Conservation (phyloP, 306 rosid genomes). For the Cucumis melo region DNA sequence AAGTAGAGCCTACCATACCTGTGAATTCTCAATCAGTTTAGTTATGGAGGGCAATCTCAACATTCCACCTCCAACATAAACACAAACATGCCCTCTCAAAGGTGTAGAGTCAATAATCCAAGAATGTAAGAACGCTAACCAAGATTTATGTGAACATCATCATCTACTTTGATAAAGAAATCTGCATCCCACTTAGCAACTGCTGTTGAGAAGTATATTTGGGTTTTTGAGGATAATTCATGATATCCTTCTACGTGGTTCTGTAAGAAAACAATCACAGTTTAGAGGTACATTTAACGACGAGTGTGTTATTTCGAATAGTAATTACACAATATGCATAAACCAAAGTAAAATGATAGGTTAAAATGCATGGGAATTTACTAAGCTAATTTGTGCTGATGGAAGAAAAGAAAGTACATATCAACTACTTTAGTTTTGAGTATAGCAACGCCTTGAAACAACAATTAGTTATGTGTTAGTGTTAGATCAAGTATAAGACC, state of each 20-base stretch:
- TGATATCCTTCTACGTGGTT: conserved; percentile 50
- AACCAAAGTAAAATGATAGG: neutral
- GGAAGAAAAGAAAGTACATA: neutral
- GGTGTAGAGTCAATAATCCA: neutral
- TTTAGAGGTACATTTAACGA: neutral
- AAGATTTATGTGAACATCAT: conserved; percentile 49
- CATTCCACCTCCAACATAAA: neutral
- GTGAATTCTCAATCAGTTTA: neutral
- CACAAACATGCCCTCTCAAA: neutral
- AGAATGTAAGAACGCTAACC: conserved; percentile 19
- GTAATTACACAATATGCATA: neutral
- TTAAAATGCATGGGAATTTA: neutral
- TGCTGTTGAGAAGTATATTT: conserved; percentile 35
- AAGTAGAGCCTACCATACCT: conserved; percentile 54
- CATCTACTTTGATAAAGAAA: conserved; percentile 51
- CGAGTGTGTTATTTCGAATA: neutral
- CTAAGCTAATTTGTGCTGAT: neutral
- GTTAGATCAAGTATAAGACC: neutral
- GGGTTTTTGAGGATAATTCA: conserved; percentile 47
- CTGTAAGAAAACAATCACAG: conserved; percentile 17
- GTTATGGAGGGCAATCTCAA: neutral
- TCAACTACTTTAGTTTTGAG: neutral
- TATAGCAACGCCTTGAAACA: neutral
- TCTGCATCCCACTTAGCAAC: conserved; percentile 54
- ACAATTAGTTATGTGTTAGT: neutral